Conservation (phyloP, 2,329 filamentous ascomycete species). For the Cladorrhinum sp. region DNA sequence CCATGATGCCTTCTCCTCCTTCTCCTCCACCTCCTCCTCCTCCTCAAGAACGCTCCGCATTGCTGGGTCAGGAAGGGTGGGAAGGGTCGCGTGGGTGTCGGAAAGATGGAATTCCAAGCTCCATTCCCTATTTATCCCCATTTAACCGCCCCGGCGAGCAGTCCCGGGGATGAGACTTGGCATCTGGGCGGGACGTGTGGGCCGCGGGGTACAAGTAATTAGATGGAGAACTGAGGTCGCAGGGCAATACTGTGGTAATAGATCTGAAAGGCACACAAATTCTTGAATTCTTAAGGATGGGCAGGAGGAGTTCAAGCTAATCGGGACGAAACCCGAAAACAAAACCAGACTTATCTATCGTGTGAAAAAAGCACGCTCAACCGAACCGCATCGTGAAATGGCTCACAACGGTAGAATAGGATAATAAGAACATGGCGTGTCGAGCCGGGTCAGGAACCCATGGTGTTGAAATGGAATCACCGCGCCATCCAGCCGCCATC, state of each 20-base stretch:
- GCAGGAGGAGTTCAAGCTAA: too few species aligned
- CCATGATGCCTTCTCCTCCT: neutral
- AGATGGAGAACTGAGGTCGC: neutral
- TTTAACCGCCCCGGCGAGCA: conserved; percentile 33
- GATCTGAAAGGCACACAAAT: too few species aligned
- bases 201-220: conserved; percentile 4
- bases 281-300: too few species aligned
- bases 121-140: conserved; percentile 36
- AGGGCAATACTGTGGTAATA: too few species aligned
- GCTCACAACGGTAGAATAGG: conserved; percentile 6
- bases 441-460: neutral
- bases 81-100: conserved; percentile 28
- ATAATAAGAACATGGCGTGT: conserved; percentile 2
- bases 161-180: conserved; percentile 20
- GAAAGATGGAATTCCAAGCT: conserved; percentile 17
- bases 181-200: conserved; percentile 20
- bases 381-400: conserved; percentile 5
- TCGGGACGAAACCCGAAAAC: too few species aligned
- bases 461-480: conserved; percentile 38
- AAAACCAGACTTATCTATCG: too few species aligned
- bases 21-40: neutral
- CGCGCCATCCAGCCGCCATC: conserved; percentile 94
- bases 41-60: conserved; percentile 4
- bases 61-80: conserved; percentile 21
- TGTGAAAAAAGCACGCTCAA: too few species aligned